Base-by-base conservation (phyloP, 148 eudicot species). In the Salicornia ramosissima region DNA sequence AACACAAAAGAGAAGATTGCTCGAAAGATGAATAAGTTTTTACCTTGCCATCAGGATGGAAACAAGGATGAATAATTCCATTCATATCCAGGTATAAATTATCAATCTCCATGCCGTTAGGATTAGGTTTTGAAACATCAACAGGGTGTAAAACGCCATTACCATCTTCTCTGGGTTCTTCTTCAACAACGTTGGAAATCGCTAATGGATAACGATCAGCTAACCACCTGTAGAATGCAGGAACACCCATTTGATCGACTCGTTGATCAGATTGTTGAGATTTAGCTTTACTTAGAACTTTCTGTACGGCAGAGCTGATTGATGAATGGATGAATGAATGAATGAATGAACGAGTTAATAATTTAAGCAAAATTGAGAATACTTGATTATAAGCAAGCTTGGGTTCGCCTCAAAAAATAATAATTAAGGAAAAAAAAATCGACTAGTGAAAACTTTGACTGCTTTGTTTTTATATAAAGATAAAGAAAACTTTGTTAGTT, bases 21-120 rank as follows among this genome's bases (percentile, higher is more conserved):
- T 53, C 24, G 43, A 12, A 64, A 6, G 5, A 21, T 14, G 2
- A 26, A 5, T 61, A 40, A 26, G 31, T 19, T 2, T 54, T 3
- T 76, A 86, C 97, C 94, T 75, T 87, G 69, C 86, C 87, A 26
- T 89, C 97, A 19, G 97, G 97, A 29, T 90, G 97, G 73, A 92
- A 92, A 70, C 97, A 92, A 24, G 97, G 97, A 45, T 92, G 97
- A 69, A 92, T 92, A 28, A 92, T 89, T 25, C 97, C 96, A 80
- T 92, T 92, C 97, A 92, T 85, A 69, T 92, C 97, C 78, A 92
- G 72, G 65, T 92, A 92, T 69, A 92, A 58, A 54, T 92, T 92
- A 73, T 92, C 94, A 57, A 86, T 84, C 64, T 92, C 97, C 71
- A 86, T 73, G 62, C 80, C 88, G 60, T 92, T 92, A 71, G 97